Percentiles rank a stretch among this genome's conserved stretches.
These are phyloP conservation scores for Thelephora ganbajun DNA, from an alignment of 768 basidiomycete genomes.

Conservation along the genomic window DNA sequence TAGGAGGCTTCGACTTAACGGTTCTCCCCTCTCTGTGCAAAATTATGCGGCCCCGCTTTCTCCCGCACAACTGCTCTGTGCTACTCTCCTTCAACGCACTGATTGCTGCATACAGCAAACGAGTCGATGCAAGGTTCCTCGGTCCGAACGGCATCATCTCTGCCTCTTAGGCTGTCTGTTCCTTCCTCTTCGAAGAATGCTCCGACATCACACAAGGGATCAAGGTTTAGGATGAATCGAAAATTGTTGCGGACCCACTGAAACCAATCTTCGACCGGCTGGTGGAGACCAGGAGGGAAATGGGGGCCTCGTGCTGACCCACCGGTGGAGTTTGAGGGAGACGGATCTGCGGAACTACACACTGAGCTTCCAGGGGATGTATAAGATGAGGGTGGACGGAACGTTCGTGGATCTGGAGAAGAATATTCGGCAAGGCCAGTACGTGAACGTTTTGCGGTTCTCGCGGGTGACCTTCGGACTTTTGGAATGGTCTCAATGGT, in stretches of 20 bases:
- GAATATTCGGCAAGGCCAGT: conserved; percentile 86
- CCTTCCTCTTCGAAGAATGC: conserved; percentile 90
- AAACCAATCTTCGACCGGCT: conserved; percentile 92
- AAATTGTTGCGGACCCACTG: conserved; percentile 71
- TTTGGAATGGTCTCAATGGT: not conserved
- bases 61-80: not conserved
- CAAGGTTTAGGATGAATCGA: conserved; percentile 81
- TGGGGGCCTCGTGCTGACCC: conserved; percentile 88
- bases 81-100: conserved; percentile 8
- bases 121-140: conserved; percentile 92
- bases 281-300: conserved; percentile 67
- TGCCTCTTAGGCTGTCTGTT: conserved; percentile 80
- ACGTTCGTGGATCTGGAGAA: conserved; percentile 95
- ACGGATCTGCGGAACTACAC: conserved; percentile 92
- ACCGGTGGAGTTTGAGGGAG: conserved; percentile 93
- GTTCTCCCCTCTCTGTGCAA: conserved; percentile 1
- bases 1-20: not conserved
- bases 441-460: conserved; percentile 35
- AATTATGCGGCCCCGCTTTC: too few species aligned
- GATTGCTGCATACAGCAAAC: conserved; percentile 37
- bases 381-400: conserved; percentile 93
- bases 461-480: not conserved
- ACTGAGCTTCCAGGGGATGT: conserved; percentile 86
- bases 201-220: conserved; percentile 95
- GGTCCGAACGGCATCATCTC: conserved; percentile 85